A percentile compares a stretch with the other conserved stretches of the same genome.
Conservation (phyloP, 2,329 filamentous ascomycete genomes). For the Tolypocladium ovalisporum region DNA sequence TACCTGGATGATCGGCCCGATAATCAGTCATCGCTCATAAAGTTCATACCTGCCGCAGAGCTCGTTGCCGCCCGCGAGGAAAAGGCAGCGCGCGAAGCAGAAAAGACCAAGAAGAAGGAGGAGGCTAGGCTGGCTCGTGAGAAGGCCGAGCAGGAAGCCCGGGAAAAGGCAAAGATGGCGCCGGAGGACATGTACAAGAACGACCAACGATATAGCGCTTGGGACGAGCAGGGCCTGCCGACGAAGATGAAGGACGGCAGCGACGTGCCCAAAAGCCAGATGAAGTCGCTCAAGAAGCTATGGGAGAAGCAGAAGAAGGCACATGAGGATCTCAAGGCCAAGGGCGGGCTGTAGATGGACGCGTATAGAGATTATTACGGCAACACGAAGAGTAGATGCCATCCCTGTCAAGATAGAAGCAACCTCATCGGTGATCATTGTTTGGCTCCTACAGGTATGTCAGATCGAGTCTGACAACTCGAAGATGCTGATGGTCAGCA, state of each 20-base stretch:
- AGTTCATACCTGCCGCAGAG: conserved; percentile 46
- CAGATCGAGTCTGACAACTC: background rate
- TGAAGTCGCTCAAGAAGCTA: conserved; percentile 78
- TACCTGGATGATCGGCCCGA: conserved; percentile 77
- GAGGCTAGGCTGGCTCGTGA: conserved; percentile 39
- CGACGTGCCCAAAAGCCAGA: conserved; percentile 67
- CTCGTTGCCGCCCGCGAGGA: conserved; percentile 48
- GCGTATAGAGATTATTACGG: background rate
- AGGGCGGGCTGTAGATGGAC: conserved; percentile 3
- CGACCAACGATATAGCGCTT: conserved; percentile 55
- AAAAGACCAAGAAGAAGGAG: conserved; percentile 46
- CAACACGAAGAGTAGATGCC: background rate
- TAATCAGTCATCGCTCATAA: conserved; percentile 60
- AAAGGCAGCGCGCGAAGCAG: conserved; percentile 48
- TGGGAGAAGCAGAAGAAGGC: conserved; percentile 86
- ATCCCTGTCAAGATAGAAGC: background rate
- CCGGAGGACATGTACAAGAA: conserved; percentile 46
- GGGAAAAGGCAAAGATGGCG: conserved; percentile 44
- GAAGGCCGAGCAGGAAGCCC: conserved; percentile 40
- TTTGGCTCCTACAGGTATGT: too few species aligned
- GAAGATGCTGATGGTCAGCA: background rate
- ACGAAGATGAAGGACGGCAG: conserved; percentile 65
- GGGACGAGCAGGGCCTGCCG: conserved; percentile 76
- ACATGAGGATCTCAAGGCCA: conserved; percentile 45
- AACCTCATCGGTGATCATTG: background rate